Conservation (phyloP, 192 early-diverging fungal genomes). For the Gigaspora rosea region DNA sequence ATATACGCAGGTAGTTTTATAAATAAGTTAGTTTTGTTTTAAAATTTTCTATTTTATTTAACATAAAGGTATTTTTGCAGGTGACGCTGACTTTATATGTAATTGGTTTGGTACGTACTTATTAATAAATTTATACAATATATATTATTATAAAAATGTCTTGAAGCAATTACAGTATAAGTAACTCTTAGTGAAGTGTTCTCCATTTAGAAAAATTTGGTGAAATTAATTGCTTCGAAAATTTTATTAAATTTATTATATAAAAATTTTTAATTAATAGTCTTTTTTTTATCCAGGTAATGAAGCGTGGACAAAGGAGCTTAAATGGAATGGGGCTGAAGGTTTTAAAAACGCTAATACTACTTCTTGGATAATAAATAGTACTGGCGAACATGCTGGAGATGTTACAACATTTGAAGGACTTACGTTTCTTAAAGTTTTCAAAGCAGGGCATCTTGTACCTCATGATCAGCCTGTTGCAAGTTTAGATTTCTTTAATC, state of each 20-base stretch:
- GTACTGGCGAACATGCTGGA: conserved; percentile 50
- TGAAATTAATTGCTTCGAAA: too few relatives aligned
- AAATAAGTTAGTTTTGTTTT: too few relatives aligned
- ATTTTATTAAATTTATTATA: not conserved
- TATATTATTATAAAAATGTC: too few relatives aligned
- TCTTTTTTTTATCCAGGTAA: conserved; percentile 63
- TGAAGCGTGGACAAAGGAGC: conserved; percentile 94
- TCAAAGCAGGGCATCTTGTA: conserved; percentile 86
- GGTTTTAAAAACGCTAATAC: too few relatives aligned
- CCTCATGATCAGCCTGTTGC: conserved; percentile 92
- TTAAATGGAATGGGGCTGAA: too few relatives aligned
- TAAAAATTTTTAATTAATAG: not conserved
- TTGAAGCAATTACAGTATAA: too few relatives aligned
- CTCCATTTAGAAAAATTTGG: too few relatives aligned
- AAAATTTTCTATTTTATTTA: not conserved
- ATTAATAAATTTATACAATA: not conserved
- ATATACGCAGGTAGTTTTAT: conserved; percentile 63
- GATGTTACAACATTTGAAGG: conserved; percentile 69
- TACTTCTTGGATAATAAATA: conserved; percentile 66
- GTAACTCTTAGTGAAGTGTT: too few relatives aligned
- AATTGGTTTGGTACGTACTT: conserved; percentile 66
- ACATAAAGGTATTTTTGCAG: conserved; percentile 29
- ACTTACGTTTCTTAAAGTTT: conserved; percentile 85
- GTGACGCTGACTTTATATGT: conserved; percentile 93
- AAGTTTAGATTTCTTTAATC: conserved; percentile 84